Evolutionary conservation across 805 yeast species (phyloP), one percentile per base, ranked within the genome.

Genomic region (Nakazawaea pomicola): DNA sequence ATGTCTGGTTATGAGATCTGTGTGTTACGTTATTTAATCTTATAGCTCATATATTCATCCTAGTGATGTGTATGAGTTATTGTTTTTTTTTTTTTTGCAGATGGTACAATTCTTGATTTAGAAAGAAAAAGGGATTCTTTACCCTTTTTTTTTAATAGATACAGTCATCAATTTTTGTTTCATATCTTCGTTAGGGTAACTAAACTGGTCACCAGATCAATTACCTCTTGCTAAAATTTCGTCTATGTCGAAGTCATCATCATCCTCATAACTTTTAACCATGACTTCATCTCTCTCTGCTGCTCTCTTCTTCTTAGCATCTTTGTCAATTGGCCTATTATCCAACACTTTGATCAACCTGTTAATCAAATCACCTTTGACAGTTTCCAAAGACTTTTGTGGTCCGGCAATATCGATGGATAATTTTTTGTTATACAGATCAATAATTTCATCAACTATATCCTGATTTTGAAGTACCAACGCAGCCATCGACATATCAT

Each of bases 211-310:
- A n/a, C n/a, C n/a, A n/a, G n/a, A n/a, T 40, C 7, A 23, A 3
- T 25, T 29, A 6, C 43, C 39, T 11, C 15, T 27, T 3, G 43
- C 38, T 14, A 40, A 24, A 17, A 40, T 20, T 14, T 9, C 38
- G 23, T 40, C 43, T n/a, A 41, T 30, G 21, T 41, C 44, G 25
- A 34, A 40, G 3, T 25, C 36, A 27, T 41, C 40, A 19, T 35
- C 39, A 21, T 30, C 29, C 12, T 30, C 40, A 11, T 29, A 17
- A 27, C 7, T 18, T 17, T 21, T 33, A 9, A 27, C 23, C 10
- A 29, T 15, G 2, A 29, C 21, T 20, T 35, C 44, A 38, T 33
- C 39, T 2, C 30, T 19, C 12, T 17, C 35, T 10, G 18, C 6
- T 32, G 21, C 33, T 8, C 21, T 20, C n/a, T 14, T 6, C 11